Evolutionary conservation across 345 rosid genomes (phyloP), one percentile per base, ranked within the genome.

Genomic region (Odontarrhena argentea): DNA sequence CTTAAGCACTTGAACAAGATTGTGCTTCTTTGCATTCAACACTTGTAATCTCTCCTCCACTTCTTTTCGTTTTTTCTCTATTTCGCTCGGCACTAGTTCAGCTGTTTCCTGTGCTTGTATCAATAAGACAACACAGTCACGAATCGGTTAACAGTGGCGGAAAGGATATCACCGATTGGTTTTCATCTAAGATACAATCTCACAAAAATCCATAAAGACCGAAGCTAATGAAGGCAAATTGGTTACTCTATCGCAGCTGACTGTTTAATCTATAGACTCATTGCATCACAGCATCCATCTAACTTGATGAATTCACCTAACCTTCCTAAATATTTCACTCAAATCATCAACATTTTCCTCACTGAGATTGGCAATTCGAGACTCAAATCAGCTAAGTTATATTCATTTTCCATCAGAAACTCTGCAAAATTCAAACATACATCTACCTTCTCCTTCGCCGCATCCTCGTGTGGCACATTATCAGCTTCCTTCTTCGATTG

Each of bases 11-110:
- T 82, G 97, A 26, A 94, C 99, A 7, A 94, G 80, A 81, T 75
- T 82, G 78, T 94, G 96, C 64, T 94, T 94, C 79, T 85, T 91
- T n/a, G 81, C 79, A 66, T 81, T 91, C 86, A 94, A 80, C 74
- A 82, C 68, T 74, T 78, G 78, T 67, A 91, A 80, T 70, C 77
- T 85, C 72, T 84, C 93, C 82, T 87, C 93, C 1, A 91, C 78
- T 68, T 82, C 93, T 64, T 62, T 85, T 65, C 69, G 79, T 83
- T 88, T 78, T 54, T 76, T 86, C 76, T 78, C 87, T 78, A 70
- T 76, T 34, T 75, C 84, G 68, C 63, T 69, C 13, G 74, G 61
- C 45, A 12, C 65, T 9, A 77, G 74, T 11, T 76, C 80, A 13
- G 37, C 74, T 57, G 80, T 78, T 47, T 70, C 70, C 1, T 38